These are phyloP conservation scores for Sarocladium strictum DNA, from an alignment of 2,329 filamentous ascomycete genomes.

Conservation along the genomic window DNA sequence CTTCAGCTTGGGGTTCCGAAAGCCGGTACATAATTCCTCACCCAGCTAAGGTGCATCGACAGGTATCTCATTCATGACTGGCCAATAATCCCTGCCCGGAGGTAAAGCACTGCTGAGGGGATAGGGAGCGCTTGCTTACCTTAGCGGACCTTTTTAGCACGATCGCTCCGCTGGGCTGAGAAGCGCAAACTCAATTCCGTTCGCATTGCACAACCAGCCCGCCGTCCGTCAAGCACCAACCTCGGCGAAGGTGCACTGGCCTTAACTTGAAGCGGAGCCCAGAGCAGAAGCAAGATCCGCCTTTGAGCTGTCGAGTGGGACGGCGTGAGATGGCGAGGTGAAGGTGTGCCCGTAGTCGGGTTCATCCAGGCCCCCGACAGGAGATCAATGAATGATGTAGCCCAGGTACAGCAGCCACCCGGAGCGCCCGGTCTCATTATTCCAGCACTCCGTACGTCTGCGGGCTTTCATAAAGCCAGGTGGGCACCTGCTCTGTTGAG, in stretches of 20 bases:
- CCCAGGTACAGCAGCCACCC: not conserved
- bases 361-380: not conserved
- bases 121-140: too few relatives aligned
- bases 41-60: too few relatives aligned
- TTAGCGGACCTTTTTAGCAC: too few relatives aligned
- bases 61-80: too few relatives aligned
- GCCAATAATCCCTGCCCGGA: too few relatives aligned
- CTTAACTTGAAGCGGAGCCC: not conserved
- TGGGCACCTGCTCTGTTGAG: not conserved
- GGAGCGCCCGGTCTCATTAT: not conserved
- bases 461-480: not conserved
- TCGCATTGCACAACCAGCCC: not conserved
- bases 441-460: too few relatives aligned
- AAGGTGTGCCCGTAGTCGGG: not conserved
- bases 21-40: too few relatives aligned
- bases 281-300: not conserved
- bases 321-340: too few relatives aligned
- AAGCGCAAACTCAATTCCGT: conserved; percentile 1
- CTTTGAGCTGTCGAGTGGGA: too few relatives aligned
- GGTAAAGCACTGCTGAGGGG: too few relatives aligned
- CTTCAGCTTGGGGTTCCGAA: too few relatives aligned
- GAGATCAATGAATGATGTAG: not conserved
- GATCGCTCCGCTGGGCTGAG: not conserved
- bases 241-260: not conserved
- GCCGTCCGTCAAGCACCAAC: not conserved